phyloP scores from a whole-genome alignment of 2,329 filamentous ascomycete genomes.

The Metarhizium guizhouense region DNA sequence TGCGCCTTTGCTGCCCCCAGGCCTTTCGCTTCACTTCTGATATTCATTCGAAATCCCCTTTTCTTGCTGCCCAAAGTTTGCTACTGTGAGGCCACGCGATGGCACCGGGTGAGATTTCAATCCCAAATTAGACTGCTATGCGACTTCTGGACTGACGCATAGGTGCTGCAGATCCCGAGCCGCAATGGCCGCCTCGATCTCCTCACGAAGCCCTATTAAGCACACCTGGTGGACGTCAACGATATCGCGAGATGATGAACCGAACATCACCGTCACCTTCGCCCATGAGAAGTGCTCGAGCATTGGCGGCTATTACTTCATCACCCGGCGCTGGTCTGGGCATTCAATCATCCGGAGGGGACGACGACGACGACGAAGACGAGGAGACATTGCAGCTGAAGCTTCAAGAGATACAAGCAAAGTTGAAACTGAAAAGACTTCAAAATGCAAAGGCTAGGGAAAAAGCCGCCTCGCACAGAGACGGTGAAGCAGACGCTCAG shows the following conservation, averaged over 20 bases:
- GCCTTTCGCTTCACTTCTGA: not conserved
- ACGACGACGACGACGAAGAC: slow-evolving; percentile 55
- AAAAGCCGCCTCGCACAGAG: slow-evolving; percentile 10
- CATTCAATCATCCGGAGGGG: slow-evolving; percentile 24
- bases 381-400: slow-evolving; percentile 85
- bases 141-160: slow-evolving; percentile 1
- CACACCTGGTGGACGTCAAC: slow-evolving; percentile 71
- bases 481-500: slow-evolving; percentile 11
- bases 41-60: not conserved
- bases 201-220: slow-evolving; percentile 55
- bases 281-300: slow-evolving; percentile 30
- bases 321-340: slow-evolving; percentile 17
- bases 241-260: slow-evolving; percentile 59
- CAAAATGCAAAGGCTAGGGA: slow-evolving; percentile 43
- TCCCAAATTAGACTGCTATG: not conserved
- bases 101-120: slow-evolving; percentile 9
- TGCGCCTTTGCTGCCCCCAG: slow-evolving; percentile 4
- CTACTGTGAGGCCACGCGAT: slow-evolving; percentile 2
- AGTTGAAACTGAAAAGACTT: slow-evolving; percentile 77
- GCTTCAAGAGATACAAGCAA: slow-evolving; percentile 80
- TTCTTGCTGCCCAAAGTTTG: not conserved
- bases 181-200: slow-evolving; percentile 59
- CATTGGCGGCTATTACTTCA: slow-evolving; percentile 4
- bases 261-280: slow-evolving; percentile 61
- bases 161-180: slow-evolving; percentile 27